Base-by-base conservation (phyloP, 371 early-diverging fungal genomes). In the Blyttiomyces sp. region DNA sequence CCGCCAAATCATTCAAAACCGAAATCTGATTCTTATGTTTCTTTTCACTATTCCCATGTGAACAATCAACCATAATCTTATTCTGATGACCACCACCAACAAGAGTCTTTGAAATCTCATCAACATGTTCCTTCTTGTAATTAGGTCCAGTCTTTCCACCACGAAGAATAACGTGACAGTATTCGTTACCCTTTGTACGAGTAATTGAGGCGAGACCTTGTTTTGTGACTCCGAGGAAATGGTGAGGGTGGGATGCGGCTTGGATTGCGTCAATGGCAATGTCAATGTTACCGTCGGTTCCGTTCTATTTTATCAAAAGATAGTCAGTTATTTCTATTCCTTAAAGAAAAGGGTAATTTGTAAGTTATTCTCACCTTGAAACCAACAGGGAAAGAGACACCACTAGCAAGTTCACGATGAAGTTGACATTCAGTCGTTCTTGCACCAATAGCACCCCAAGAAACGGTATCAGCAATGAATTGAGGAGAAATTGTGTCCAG, bases 401-500 rank as follows among this genome's bases (percentile, higher is more conserved):
- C 95, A 57, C 90, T 90, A 24, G 93, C 89, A 49, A 95, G 81
- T 61, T 80, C 82, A 44, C 80, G 70, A 57, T 76, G 76, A 42
- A 94, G 77, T 66, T 95, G 95, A 32, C 89, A 89, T 33, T 95
- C 95, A 49, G 95, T 95, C 2, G 95, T 95, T 43, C 95, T 78
- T n/a, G 95, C 79, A 34, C 79, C 79, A 55, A 79, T 79, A 34
- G 77, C 79, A 43, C 92, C 95, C 95, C 95, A 96, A 34, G 89
- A 92, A 51, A 93, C 92, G 68, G 90, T 89, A 21, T 77, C 93
- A 86, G 34, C 91, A 39, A 95, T 75, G 73, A 88, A 97, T 73
- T 97, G 96, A 46, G 98, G 98, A 34, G 94, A 92, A 56, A 97
- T 94, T 2, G 96, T 97, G 66, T 97, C 65, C 61, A 91, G 77